Percentiles rank a stretch among this genome's conserved stretches.
Conservation (phyloP, 352 stramenopile genomes). For the Phytopythium helicoides region DNA sequence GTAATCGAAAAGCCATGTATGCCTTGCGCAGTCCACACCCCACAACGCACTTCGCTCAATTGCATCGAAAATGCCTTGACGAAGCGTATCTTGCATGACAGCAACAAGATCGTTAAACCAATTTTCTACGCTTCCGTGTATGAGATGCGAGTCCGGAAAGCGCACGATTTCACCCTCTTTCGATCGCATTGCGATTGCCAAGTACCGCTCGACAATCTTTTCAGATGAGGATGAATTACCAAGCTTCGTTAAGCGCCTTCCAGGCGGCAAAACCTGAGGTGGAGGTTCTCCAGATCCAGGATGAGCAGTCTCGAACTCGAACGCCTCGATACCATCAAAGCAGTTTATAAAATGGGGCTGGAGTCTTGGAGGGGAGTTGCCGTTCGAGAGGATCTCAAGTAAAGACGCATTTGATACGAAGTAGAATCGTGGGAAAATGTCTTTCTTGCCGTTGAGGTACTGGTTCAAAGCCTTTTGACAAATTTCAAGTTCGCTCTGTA, state of each 20-base stretch:
- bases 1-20: conserved; percentile 92
- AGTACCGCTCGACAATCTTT: conserved; percentile 43
- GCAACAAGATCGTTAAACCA: conserved; percentile 95
- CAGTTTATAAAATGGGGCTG: conserved; percentile 89
- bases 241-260: background rate
- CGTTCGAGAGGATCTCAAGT: conserved; percentile 95
- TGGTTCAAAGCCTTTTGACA: conserved; percentile 96
- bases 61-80: conserved; percentile 83
- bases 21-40: conserved; percentile 76
- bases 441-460: conserved; percentile 96
- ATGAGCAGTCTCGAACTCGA: conserved; percentile 59
- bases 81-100: conserved; percentile 91
- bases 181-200: conserved; percentile 92
- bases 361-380: conserved; percentile 83
- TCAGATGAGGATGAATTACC: conserved; percentile 9
- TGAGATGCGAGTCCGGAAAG: conserved; percentile 73
- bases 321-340: conserved; percentile 88
- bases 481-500: conserved; percentile 90
- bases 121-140: conserved; percentile 87
- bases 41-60: conserved; percentile 93
- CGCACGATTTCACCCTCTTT: conserved; percentile 93
- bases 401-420: conserved; percentile 95
- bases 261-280: background rate
- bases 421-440: conserved; percentile 96
- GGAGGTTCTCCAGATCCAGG: conserved; percentile 5